Base-by-base conservation (phyloP, 352 stramenopile genomes). In the Elongisporangium prolatum region DNA sequence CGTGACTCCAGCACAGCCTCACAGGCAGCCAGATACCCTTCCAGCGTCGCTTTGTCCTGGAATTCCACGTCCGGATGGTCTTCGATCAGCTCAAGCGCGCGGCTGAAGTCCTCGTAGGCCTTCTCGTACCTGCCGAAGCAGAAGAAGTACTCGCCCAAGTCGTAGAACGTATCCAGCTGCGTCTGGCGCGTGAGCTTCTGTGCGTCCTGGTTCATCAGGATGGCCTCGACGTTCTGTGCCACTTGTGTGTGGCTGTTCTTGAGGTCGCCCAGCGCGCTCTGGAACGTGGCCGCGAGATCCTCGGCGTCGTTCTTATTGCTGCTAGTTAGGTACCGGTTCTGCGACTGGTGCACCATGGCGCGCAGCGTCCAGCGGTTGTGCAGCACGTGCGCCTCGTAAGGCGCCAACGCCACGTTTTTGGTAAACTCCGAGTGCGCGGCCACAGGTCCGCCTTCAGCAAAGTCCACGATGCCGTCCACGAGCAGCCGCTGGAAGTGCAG, bases 401-500 rank as follows among this genome's bases (percentile, higher is more conserved):
- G 64, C 11, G 67, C 59, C 11, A 88, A 54, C 8, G 56, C n/a
- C 9, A 79, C 57, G 47, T 78, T 69, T 17, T 54, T 61, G 1
- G 67, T 67, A 38, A 76, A 82, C 34, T 65, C 53, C 48, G 44
- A 76, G 22, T 57, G 76, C 17, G 56, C 59, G 37, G 59, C 65
- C 24, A 63, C 48, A 13, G 65, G 67, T 1, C 28, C 28, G 25
- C 77, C 71, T 52, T 91, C 78, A 1, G 77, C 78, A 44, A 89
- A 81, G 48, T 91, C 77, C 49, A 93, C 78, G 22, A 93, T 77
- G n/a, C 82, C 85, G 62, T 94, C 85, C 13, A 94, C 57, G 4
- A 94, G 69, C 34, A 91, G 63, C n/a, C 81, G 80, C 67, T 94
- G 85, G 56, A 91, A 90, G 56, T 92, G 77, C 49, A 88, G 64